Evolutionary conservation across 768 basidiomycete genomes (phyloP).

Genomic region (Phanerodontia chrysosporium): DNA sequence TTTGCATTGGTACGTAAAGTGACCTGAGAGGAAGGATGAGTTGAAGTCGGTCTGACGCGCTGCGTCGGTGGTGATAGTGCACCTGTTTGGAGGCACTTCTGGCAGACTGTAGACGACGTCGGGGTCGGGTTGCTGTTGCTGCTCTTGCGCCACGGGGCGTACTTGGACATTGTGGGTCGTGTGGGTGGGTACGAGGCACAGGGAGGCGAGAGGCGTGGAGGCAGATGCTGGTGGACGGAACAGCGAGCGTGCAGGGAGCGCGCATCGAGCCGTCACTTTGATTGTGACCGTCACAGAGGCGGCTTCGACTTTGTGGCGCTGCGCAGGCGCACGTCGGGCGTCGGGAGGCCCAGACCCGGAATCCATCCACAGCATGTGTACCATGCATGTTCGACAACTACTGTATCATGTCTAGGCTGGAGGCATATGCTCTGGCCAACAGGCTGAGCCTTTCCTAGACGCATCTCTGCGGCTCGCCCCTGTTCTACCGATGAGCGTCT

Average conservation of each 20-base stretch:
- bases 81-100: slow-evolving; percentile 78
- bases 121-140: slow-evolving; percentile 59
- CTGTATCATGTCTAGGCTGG: background rate
- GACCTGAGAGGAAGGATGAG: slow-evolving; percentile 43
- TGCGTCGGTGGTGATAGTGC: slow-evolving; percentile 9
- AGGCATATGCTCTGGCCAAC: background rate
- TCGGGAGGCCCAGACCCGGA: background rate
- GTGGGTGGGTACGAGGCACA: background rate
- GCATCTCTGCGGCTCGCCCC: background rate
- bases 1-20: slow-evolving; percentile 92
- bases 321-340: background rate
- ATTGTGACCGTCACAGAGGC: background rate
- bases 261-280: background rate
- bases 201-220: too few species aligned
- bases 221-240: background rate
- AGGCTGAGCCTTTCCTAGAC: background rate
- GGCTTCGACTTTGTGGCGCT: background rate
- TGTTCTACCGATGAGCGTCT: background rate
- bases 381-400: too few species aligned
- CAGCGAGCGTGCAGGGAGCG: background rate
- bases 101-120: slow-evolving; percentile 66
- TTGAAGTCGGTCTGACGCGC: background rate
- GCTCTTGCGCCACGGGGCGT: slow-evolving; percentile 62
- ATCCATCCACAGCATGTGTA: background rate
- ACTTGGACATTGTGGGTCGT: slow-evolving; percentile 62